Evolutionary conservation across 106 monocot genomes (phyloP), one percentile per base, ranked within the genome.

Genomic region (Dendrobium chrysotoxum): DNA sequence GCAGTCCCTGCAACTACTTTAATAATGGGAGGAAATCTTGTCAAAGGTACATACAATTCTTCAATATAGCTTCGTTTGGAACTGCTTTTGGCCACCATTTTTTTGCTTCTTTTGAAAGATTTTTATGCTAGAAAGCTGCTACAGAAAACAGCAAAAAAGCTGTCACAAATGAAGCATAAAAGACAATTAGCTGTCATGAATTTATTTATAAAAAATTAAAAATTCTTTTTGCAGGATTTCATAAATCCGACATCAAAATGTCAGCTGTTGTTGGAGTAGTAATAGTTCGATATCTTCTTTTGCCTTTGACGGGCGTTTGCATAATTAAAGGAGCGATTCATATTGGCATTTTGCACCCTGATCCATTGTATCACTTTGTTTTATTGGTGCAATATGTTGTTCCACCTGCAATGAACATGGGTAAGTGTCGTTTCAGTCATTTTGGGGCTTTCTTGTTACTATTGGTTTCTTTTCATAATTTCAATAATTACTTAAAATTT

Each of bases 341-440:
- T 46, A 54, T 88, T 10, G 91, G 93, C n/a, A 75, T 93, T 53
- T 72, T 93, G 78, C 87, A 89, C 18, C 17, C 87, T 40, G 91
- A 93, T 84, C 93, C 91, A 45, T 57, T 93, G 5, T 93, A 89
- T 72, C 88, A 86, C 41, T 93, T 93, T 77, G 80, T 87, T 38
- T 85, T 93, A 40, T 71, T 90, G n/a, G 41, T 93, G 41, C 93
- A 93, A 55, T 87, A 91, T 81, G 83, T 87, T 13, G 73, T 93
- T 41, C 93, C 93, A 17, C 93, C 93, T 7, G 93, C 93, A 66
- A 87, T 93, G 87, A 93, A 91, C 82, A 90, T 92, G 12, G 82
- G 92, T 92, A 83, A 77, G n/a, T 15, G 53, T 1, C 6, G 53
- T 11, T 53, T 53, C 15, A 53, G 53, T 11, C 53, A 11, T 13